A percentile compares a stretch with the other conserved stretches of the same genome.
Conservation (phyloP, 2,329 filamentous ascomycete species). For the Penicillium polonicum region DNA sequence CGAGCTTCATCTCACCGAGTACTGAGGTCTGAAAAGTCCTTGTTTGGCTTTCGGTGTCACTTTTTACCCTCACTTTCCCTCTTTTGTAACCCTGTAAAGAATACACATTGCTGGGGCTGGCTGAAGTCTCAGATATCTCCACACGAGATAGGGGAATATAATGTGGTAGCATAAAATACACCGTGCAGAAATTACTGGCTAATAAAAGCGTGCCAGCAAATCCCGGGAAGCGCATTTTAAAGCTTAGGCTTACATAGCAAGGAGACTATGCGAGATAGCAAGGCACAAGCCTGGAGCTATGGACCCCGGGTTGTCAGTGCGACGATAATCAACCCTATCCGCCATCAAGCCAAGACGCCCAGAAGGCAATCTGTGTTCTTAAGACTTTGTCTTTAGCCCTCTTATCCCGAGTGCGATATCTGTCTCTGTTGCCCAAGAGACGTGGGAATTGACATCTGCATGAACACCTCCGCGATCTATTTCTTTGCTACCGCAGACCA, state of each 20-base stretch:
- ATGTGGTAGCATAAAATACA: background rate
- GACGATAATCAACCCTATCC: conserved; percentile 7
- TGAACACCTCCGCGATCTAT: background rate
- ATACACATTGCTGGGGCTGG: background rate
- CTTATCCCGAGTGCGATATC: background rate
- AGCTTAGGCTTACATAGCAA: background rate
- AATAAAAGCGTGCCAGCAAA: background rate
- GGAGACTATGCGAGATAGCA: background rate
- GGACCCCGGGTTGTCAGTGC: conserved; percentile 18
- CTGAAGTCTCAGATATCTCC: background rate
- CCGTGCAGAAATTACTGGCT: background rate
- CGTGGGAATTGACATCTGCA: background rate
- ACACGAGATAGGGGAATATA: no score
- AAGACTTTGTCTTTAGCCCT: background rate
- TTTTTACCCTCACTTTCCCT: background rate
- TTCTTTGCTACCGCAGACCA: background rate
- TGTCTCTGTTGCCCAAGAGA: background rate
- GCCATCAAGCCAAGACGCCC: conserved; percentile 1
- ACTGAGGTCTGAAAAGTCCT: no score
- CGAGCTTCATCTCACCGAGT: background rate
- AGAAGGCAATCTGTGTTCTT: background rate
- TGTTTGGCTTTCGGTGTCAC: no score
- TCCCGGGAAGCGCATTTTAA: background rate
- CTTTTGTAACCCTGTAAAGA: background rate
- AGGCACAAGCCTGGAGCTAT: conserved; percentile 2